Base-by-base conservation (phyloP, 306 rosid species). In the Citrullus mucosospermus region DNA sequence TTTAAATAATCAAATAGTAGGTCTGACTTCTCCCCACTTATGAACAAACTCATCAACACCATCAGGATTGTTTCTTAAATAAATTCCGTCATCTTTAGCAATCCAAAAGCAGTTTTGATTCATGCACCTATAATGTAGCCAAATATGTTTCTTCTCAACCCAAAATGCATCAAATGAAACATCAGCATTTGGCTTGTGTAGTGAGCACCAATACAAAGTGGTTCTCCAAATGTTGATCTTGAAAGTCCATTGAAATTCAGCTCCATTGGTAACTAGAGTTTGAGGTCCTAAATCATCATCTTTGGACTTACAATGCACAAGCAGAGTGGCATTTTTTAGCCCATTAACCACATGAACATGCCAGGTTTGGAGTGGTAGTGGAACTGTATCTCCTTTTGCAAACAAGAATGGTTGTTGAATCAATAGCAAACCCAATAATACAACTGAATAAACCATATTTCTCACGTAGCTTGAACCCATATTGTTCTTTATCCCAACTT, bases 61-160 rank as follows among this genome's bases (percentile, higher is more conserved):
- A 3, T 14, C 55, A 0, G 78, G 78, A 30, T 44, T 44, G 20
- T 77, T 38, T 51, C 22, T 32, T 16, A 82, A 25, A 51, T 68
- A 76, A 69, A 82, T 1, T 56, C 82, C 85, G 12, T 50, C 81
- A 41, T 82, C 67, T 60, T 38, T 78, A 1, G 79, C 84, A 20
- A 3, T 67, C 84, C 84, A 82, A 36, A 69, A 32, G 34, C 81
- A 78, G 34, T 57, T 20, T 2, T 41, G 16, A 2, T 11, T 10
- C 2, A 22, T 6, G 28, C 80, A 81, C 28, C 75, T 75, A 11
- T 41, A 38, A 34, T 17, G 9, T 2, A 81, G 80, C 83, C 80
- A 81, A 1, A 2, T 28, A 18, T 25, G 75, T 1, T 0, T 2
- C 18, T 5, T 30, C 46, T 81, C 80, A 11, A 16, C 9, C 80